Evolutionary conservation across 441 rosid species (phyloP), one percentile per base, ranked within the genome.

Genomic region (Brassica balearica): DNA sequence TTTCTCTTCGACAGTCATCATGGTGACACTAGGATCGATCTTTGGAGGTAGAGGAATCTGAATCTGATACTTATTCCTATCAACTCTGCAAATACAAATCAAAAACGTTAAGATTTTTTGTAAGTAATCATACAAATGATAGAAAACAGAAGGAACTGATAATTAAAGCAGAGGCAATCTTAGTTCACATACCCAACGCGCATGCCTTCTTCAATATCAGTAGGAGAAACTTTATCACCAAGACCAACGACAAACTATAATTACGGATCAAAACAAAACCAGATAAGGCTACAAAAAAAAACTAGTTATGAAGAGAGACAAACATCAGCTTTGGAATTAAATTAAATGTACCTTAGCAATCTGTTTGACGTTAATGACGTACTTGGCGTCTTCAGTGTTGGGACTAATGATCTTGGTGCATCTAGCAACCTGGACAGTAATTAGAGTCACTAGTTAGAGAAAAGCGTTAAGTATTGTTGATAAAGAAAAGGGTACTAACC

Each of bases 1-100:
- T 75, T 95, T 95, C 84, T 95, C 99, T 86, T 95, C 99, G 4
- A 93, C 99, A 0, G 97, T 95, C 99, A 95, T 95, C 99, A 95
- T 95, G 48, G 98, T 95, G 56, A 95, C 99, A 79, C 96, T 93
- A 29, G 99, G 99, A 87, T 95, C 99, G 70, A 95, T 95, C 76
- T 95, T 95, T 0, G 99, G 99, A 75, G 99, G 99, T 82, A 95
- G 84, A 8, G 99, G 99, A 74, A 95, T 95, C 82, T 95, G 99
- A 62, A 95, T 95, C 84, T 95, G 99, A 83, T 95, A 95, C 69
- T 95, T 95, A 72, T 95, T 95, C n/a, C 97, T 88, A 76, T 95
- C 99, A 20, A 93, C 99, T 73, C 99, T 93, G 88, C 77, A 84
- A 82, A 58, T 3, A 32, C 22, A 60, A 71, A 75, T 3, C n/a